phyloP scores from a whole-genome alignment of 352 stramenopile genomes.

The Phytophthora pini region DNA sequence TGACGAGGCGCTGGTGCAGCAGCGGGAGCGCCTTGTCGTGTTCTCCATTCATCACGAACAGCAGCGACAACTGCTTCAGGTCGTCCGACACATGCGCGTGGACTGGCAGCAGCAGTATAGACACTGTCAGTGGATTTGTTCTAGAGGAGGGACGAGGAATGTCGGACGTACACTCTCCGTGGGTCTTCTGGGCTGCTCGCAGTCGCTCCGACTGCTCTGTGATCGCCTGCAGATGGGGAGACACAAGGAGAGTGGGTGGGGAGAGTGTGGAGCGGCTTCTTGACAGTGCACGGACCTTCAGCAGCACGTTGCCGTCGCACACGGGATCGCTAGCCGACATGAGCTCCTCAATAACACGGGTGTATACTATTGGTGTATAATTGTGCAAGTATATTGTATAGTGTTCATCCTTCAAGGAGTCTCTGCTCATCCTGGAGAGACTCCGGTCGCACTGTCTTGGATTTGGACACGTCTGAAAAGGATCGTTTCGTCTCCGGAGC shows the following conservation, averaged over 20 bases:
- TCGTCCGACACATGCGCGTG: conserved; percentile 62
- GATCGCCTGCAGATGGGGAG: conserved; percentile 39
- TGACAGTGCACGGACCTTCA: conserved; percentile 25
- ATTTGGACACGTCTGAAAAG: background rate
- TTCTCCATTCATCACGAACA: conserved; percentile 75
- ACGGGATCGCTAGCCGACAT: conserved; percentile 27
- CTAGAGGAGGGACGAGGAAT: background rate
- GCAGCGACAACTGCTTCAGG: conserved; percentile 67
- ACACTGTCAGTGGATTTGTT: background rate
- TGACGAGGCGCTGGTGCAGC: conserved; percentile 80
- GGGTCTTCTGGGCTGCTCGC: conserved; percentile 44
- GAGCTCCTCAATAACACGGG: background rate
- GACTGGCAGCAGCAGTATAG: conserved; percentile 38
- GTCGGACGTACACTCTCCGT: conserved; percentile 57
- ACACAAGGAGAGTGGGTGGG: background rate
- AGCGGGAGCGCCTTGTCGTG: conserved; percentile 71
- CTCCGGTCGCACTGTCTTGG: too few relatives aligned
- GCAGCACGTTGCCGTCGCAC: conserved; percentile 45
- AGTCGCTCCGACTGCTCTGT: conserved; percentile 57
- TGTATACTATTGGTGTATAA: background rate
- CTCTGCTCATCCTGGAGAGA: too few relatives aligned
- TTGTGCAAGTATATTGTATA: background rate
- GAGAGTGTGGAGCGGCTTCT: background rate
- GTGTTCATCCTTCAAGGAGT: background rate
- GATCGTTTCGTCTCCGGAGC: background rate